Evolutionary conservation across 129 eudicot genomes (phyloP).

Genomic region (Escallonia herrerae): DNA sequence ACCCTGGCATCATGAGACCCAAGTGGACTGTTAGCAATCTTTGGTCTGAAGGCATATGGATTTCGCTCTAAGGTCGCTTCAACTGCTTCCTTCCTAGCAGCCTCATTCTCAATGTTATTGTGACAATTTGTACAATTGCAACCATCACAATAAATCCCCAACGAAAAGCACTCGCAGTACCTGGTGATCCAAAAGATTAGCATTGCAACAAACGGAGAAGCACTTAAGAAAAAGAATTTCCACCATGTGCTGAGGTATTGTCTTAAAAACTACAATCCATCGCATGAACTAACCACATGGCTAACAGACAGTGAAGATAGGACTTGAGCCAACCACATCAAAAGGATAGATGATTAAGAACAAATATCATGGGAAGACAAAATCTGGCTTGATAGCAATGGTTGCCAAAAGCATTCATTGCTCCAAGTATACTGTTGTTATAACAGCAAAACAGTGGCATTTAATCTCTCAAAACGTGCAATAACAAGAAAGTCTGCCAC

Average conservation of each 20-base stretch:
- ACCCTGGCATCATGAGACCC: constrained; percentile 52
- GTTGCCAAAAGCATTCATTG: no score
- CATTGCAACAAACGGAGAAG: neutral
- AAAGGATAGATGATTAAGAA: neutral
- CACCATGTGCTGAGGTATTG: neutral
- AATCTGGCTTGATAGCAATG: no score
- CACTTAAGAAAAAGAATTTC: neutral
- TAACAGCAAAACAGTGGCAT: no score
- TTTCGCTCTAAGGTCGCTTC: constrained; percentile 67
- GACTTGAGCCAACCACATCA: neutral
- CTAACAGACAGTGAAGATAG: neutral
- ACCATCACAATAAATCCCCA: constrained; percentile 85
- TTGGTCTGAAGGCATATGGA: constrained; percentile 78
- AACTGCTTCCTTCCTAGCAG: constrained; percentile 62
- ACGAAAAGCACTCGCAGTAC: constrained; percentile 89
- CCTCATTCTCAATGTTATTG: constrained; percentile 62
- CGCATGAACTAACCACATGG: neutral
- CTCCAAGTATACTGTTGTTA: no score
- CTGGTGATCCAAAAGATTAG: constrained; percentile 27
- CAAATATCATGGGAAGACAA: no score
- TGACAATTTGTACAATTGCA: constrained; percentile 80
- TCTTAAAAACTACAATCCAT: neutral
- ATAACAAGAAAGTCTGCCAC: no score
- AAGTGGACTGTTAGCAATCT: constrained; percentile 78
- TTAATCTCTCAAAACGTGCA: no score